phyloP scores from a whole-genome alignment of 1,139 yeast species.

The Hansenula sp. region DNA sequence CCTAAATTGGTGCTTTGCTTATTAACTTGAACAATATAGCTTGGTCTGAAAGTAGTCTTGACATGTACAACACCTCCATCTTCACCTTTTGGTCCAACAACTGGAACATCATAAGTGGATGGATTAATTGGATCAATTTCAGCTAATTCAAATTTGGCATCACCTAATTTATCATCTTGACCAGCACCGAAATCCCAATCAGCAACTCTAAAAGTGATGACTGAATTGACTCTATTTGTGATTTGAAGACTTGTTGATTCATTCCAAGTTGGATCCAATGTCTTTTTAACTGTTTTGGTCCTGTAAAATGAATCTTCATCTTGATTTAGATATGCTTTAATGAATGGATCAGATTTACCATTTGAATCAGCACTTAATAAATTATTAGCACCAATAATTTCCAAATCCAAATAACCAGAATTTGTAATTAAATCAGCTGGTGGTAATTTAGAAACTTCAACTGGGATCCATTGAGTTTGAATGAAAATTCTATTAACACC shows the following conservation, averaged over 20 bases:
- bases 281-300: conserved; percentile 78
- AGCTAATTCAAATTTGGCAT: conserved; percentile 52
- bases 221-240: conserved; percentile 57
- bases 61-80: conserved; percentile 64
- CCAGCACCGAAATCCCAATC: conserved; percentile 96
- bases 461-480: conserved; percentile 78
- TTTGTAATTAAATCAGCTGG: conserved; percentile 71
- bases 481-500: conserved; percentile 46
- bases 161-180: conserved; percentile 77
- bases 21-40: conserved; percentile 43
- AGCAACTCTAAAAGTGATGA: conserved; percentile 50
- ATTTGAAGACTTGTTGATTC: conserved; percentile 48
- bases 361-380: conserved; percentile 81
- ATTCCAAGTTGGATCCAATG: conserved; percentile 85
- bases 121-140: conserved; percentile 57
- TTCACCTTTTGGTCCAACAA: conserved; percentile 43
- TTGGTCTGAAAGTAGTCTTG: conserved; percentile 62
- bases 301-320: conserved; percentile 52
- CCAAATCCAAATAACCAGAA: conserved; percentile 68
- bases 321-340: conserved; percentile 61
- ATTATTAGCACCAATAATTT: conserved; percentile 60
- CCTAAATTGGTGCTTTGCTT: conserved; percentile 29
- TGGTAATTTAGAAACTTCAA: conserved; percentile 56
- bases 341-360: conserved; percentile 92
- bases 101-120: conserved; percentile 47